Base-by-base conservation (phyloP, 1,284 basidiomycete genomes). In the Malassezia vespertilionis region DNA sequence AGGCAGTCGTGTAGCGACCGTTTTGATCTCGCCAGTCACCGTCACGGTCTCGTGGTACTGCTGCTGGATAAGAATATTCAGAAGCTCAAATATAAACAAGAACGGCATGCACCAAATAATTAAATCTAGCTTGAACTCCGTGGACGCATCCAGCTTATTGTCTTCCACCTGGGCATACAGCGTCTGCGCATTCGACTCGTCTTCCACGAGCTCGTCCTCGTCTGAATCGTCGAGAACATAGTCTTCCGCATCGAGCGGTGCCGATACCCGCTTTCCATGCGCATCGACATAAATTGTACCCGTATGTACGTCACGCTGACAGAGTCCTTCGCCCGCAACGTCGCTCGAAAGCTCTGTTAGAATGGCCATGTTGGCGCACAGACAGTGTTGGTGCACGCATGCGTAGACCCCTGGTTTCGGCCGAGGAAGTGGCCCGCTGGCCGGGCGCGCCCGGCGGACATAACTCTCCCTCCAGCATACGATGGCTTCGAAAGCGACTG, bases 91-190 rank as follows among this genome's bases (percentile, higher is more conserved):
- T 28, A 65, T 36, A 44, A 68, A 66, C 6, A 53, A 51, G 30
- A 69, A 64, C 15, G 66, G 66, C 46, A 69, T 66, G 22, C 56
- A 57, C 65, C 65, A 69, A 21, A 67, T 61, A 3, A 66, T 20
- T 11, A 60, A 42, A 49, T 68, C 65, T 22, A 69, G 37, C 4
- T 46, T 40, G 8, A 39, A 43, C 39, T 65, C 63, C 10, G 57
- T 40, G 9, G 33, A 21, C 2, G 54, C 45, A 26, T 51, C 53
- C 51, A 67, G 56, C 28, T 49, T 50, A 5, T 40, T 53, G 18
- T 56, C 59, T 26, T 57, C 33, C 15, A 56, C 38, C 21, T 59
- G 52, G 33, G 45, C 32, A 46, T 61, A 49, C 32, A 62, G 32
- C 14, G 45, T 35, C 15, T 56, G 43, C n/a, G 58, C 60, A 4